Conservation (phyloP, 768 basidiomycete genomes). For the Suillus subaureus region DNA sequence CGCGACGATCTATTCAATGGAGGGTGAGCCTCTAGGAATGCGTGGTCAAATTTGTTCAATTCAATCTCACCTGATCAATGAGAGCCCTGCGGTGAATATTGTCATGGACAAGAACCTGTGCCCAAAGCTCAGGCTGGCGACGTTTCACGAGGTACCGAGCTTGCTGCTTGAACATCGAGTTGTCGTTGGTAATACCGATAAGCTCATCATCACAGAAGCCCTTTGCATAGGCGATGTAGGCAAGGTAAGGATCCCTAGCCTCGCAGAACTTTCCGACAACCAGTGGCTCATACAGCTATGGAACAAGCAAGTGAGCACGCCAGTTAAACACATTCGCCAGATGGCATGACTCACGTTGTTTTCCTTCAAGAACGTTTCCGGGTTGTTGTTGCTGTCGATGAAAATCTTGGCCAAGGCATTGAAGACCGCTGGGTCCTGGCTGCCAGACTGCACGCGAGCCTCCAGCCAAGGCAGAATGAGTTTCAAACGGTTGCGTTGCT, state of each 20-base stretch:
- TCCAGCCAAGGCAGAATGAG: conserved; percentile 98
- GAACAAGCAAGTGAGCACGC: conserved; percentile 12
- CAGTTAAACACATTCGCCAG: neutral
- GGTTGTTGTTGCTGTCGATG: conserved; percentile 98
- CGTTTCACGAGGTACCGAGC: conserved; percentile 97
- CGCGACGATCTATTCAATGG: conserved; percentile 69
- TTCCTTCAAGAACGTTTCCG: conserved; percentile 96
- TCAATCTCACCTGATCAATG: conserved; percentile 76
- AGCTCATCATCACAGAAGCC: conserved; percentile 99
- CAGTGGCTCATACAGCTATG: conserved; percentile 90
- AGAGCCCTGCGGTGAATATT: conserved; percentile 92
- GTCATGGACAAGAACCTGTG: conserved; percentile 86
- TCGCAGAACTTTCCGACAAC: conserved; percentile 99
- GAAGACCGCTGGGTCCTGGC: conserved; percentile 91
- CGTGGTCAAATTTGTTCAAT: neutral
- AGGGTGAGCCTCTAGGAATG: neutral
- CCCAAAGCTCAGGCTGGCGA: conserved; percentile 94
- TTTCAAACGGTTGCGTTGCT: conserved; percentile 94
- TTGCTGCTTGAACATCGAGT: conserved; percentile 99
- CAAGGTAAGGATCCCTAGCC: conserved; percentile 95
- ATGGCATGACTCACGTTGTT: conserved; percentile 74
- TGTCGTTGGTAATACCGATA: conserved; percentile 95
- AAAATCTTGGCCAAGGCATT: conserved; percentile 99
- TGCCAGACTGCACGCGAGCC: conserved; percentile 88
- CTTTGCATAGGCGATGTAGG: conserved; percentile 99